A percentile compares a stretch with the other conserved stretches of the same genome.
Conservation (phyloP, 345 rosid species). For the Linum trigynum region DNA sequence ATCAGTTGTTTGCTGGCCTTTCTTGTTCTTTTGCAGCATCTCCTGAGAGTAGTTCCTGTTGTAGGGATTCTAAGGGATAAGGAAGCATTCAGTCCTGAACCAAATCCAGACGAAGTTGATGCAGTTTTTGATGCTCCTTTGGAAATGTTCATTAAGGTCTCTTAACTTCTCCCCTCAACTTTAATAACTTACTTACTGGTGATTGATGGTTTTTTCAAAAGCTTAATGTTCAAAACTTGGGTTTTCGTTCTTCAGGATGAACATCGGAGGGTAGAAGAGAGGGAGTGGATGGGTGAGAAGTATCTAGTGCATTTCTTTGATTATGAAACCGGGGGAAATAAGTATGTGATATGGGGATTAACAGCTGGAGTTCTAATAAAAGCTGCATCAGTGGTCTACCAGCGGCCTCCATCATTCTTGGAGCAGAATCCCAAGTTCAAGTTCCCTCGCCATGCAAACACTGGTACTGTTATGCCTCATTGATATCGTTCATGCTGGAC, state of each 20-base stretch:
- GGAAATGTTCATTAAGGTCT: slow-evolving; percentile 85
- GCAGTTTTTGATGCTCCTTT: slow-evolving; percentile 83
- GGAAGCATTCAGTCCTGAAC: slow-evolving; percentile 47
- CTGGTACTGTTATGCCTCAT: slow-evolving; percentile 25
- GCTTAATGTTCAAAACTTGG: not conserved
- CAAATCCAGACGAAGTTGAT: slow-evolving; percentile 82
- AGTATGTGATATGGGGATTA: slow-evolving; percentile 57
- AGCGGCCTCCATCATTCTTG: slow-evolving; percentile 47
- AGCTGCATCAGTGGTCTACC: slow-evolving; percentile 62
- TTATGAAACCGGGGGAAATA: slow-evolving; percentile 37
- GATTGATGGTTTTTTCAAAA: slow-evolving; percentile 1
- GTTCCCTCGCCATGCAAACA: slow-evolving; percentile 34
- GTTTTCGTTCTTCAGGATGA: slow-evolving; percentile 41
- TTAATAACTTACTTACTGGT: not conserved
- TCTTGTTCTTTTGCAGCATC: slow-evolving; percentile 50
- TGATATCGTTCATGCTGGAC: too few species aligned
- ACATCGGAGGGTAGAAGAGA: slow-evolving; percentile 54
- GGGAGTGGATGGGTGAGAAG: slow-evolving; percentile 63
- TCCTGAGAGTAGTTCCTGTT: slow-evolving; percentile 78
- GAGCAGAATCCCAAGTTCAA: slow-evolving; percentile 59
- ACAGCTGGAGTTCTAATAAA: slow-evolving; percentile 66
- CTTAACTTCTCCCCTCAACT: slow-evolving; percentile 6
- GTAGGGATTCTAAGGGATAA: slow-evolving; percentile 57
- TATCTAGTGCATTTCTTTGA: slow-evolving; percentile 56
- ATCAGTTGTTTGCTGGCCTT: slow-evolving; percentile 1